Percentiles rank a stretch among this genome's conserved stretches.
These are phyloP conservation scores for Calonectria fujianensis DNA, from an alignment of 2,329 filamentous ascomycete genomes.

Conservation along the genomic window DNA sequence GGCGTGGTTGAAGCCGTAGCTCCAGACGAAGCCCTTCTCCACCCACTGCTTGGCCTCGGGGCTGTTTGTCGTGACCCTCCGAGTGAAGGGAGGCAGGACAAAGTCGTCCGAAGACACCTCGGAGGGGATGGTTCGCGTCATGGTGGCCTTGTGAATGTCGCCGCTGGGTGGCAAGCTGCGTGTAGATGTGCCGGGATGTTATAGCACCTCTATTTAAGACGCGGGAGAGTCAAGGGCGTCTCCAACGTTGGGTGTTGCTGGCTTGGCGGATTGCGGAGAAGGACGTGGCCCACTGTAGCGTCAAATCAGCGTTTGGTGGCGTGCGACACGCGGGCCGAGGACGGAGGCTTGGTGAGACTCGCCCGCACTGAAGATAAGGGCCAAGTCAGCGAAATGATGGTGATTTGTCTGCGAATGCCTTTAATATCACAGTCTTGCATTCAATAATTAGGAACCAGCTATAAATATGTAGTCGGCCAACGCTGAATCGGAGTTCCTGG, in stretches of 20 bases:
- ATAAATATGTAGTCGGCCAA: not conserved
- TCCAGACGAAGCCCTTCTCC: conserved; percentile 80
- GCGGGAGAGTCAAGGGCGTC: too few relatives aligned
- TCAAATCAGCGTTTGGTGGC: conserved; percentile 49
- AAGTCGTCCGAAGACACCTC: conserved; percentile 46
- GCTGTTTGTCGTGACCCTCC: conserved; percentile 71
- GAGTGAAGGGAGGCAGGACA: conserved; percentile 55
- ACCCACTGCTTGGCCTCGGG: conserved; percentile 77
- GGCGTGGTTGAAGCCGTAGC: conserved; percentile 82
- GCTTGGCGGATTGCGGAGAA: conserved; percentile 47
- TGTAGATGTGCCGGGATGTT: too few relatives aligned
- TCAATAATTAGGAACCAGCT: too few relatives aligned
- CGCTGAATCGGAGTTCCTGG: not conserved
- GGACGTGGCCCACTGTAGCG: conserved; percentile 45
- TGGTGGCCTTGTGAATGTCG: conserved; percentile 18
- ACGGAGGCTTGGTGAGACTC: conserved; percentile 24
- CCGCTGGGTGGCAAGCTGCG: not conserved
- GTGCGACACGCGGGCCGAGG: conserved; percentile 43
- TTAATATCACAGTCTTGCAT: too few relatives aligned
- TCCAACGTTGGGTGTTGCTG: conserved; percentile 41
- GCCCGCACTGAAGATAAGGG: not conserved
- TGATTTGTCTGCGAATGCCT: too few relatives aligned
- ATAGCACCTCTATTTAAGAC: not conserved
- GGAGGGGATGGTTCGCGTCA: conserved; percentile 44
- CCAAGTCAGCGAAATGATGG: not conserved